Evolutionary conservation across 208 protist species (phyloP).

Genomic region (Trypanosoma boissoni): DNA sequence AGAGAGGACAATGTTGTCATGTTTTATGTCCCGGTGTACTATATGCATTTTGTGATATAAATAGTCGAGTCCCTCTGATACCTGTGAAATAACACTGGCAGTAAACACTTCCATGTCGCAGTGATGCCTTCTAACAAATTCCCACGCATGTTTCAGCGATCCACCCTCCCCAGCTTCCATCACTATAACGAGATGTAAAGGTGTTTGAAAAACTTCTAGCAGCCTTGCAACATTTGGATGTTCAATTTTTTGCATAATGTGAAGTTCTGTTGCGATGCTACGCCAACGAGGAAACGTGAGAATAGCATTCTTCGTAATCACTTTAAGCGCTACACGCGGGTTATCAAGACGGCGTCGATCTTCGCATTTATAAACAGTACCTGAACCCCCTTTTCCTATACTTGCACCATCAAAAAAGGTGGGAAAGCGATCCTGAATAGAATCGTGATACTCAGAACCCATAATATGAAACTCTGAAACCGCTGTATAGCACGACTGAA

Average conservation of each 20-base stretch:
- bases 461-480: slow-evolving; percentile 47
- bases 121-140: slow-evolving; percentile 33
- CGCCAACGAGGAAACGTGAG: slow-evolving; percentile 40
- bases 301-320: slow-evolving; percentile 37
- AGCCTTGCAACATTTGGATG: slow-evolving; percentile 58
- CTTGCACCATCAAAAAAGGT: slow-evolving; percentile 60
- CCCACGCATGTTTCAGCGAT: slow-evolving; percentile 41
- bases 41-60: slow-evolving; percentile 56
- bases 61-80: slow-evolving; percentile 62
- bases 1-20: slow-evolving; percentile 81
- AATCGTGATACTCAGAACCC: slow-evolving; percentile 36
- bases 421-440: slow-evolving; percentile 60
- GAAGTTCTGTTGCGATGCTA: slow-evolving; percentile 48
- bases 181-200: slow-evolving; percentile 48
- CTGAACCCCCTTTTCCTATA: slow-evolving; percentile 61
- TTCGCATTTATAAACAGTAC: slow-evolving; percentile 74
- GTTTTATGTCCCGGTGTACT: slow-evolving; percentile 85
- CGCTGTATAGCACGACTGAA: slow-evolving; percentile 59
- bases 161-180: slow-evolving; percentile 79
- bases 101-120: slow-evolving; percentile 51
- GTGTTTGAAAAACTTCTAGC: slow-evolving; percentile 73
- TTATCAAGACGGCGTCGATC: slow-evolving; percentile 35
- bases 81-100: slow-evolving; percentile 53
- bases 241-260: slow-evolving; percentile 38
- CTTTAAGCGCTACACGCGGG: slow-evolving; percentile 58